Conservation (phyloP, 2,329 filamentous ascomycete species). For the Fragosphaeria purpurea region DNA sequence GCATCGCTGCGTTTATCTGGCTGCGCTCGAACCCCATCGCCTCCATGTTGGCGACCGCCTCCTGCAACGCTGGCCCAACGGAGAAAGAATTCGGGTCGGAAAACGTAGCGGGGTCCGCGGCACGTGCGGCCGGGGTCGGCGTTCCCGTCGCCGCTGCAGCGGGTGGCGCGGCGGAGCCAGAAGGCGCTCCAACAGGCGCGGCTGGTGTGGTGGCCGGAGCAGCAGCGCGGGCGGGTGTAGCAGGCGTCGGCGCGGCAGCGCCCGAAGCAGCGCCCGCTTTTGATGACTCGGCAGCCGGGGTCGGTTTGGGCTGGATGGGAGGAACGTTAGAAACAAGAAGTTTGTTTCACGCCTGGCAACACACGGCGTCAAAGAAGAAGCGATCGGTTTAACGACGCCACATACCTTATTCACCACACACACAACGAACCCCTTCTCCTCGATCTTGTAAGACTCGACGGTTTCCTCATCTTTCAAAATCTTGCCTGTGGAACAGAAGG, state of each 20-base stretch:
- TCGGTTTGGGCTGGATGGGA: conserved; percentile 56
- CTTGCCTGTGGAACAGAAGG: conserved; percentile 57
- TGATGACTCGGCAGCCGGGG: conserved; percentile 46
- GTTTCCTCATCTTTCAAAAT: conserved; percentile 97
- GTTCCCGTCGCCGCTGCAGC: conserved; percentile 36
- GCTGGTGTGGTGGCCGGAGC: conserved; percentile 41
- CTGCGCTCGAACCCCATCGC: conserved; percentile 88
- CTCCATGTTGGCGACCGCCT: conserved; percentile 86
- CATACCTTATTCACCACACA: conserved; percentile 94
- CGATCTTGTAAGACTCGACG: conserved; percentile 93
- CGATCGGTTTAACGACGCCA: conserved; percentile 7
- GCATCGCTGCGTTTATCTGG: conserved; percentile 88
- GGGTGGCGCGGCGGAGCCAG: conserved; percentile 35
- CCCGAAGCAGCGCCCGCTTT: conserved; percentile 37
- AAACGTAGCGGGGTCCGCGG: conserved; percentile 34
- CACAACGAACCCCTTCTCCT: conserved; percentile 98
- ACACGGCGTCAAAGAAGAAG: not conserved
- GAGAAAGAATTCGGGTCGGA: conserved; percentile 74
- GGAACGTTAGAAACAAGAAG: not conserved
- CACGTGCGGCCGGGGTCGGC: conserved; percentile 31
- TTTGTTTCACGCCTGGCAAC: too few species aligned
- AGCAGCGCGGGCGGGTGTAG: conserved; percentile 46
- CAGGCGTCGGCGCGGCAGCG: conserved; percentile 31
- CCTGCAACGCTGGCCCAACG: conserved; percentile 71
- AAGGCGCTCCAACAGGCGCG: conserved; percentile 33